Evolutionary conservation across 768 basidiomycete genomes (phyloP).

Genomic region (Auriscalpium microsporum): DNA sequence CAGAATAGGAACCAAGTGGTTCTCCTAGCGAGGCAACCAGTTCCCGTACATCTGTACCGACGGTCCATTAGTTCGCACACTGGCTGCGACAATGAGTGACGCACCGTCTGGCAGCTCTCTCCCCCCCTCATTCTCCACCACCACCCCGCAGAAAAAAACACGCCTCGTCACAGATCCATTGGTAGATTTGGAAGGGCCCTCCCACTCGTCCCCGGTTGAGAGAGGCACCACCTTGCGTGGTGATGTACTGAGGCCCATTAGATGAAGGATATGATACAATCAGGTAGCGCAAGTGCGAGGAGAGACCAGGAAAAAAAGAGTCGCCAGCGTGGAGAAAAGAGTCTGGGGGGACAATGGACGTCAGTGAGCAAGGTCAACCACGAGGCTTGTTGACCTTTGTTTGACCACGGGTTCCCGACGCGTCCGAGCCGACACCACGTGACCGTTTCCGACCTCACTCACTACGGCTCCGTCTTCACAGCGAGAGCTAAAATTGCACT

Average conservation of each 20-base stretch:
- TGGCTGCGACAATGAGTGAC: conserved; percentile 5
- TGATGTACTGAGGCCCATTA: conserved; percentile 59
- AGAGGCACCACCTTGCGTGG: conserved; percentile 70
- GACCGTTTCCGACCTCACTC: too few relatives aligned
- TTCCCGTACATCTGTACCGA: conserved; percentile 9
- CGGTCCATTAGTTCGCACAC: background rate
- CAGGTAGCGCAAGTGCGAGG: background rate
- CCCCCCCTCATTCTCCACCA: conserved; percentile 76
- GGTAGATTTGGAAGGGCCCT: conserved; percentile 28
- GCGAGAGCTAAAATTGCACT: too few relatives aligned
- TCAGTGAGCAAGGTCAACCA: background rate
- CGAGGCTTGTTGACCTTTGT: conserved; percentile 8
- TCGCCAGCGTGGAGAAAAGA: background rate
- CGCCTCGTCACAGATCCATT: conserved; percentile 52
- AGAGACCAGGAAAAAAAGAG: background rate
- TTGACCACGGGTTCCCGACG: conserved; percentile 2
- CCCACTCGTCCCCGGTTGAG: conserved; percentile 56
- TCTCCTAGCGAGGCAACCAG: conserved; percentile 70
- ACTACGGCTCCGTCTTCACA: too few relatives aligned
- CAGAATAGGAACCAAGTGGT: conserved; percentile 44
- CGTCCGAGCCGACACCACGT: conserved; percentile 12
- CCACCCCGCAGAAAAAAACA: conserved; percentile 84
- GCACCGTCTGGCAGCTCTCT: conserved; percentile 60
- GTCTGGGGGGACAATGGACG: background rate
- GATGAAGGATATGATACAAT: background rate